Conservation (phyloP, 179 eudicot species). For the Silene noctiflora region DNA sequence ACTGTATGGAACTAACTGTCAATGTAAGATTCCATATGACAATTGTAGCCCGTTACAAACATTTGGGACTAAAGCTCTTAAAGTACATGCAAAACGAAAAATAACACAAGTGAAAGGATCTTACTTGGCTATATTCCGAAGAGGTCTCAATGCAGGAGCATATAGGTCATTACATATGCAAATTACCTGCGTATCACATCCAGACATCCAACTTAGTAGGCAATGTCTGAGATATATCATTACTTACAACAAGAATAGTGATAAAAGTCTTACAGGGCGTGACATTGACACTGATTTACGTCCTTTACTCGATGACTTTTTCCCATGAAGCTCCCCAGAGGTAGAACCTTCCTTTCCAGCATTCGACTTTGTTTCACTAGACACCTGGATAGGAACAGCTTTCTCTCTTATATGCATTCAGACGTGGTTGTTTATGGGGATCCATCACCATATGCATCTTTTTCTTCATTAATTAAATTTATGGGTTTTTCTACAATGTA, state of each 20-base stretch:
- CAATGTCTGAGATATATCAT: slow-evolving; percentile 15
- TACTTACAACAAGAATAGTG: slow-evolving; percentile 3
- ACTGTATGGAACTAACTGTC: background rate
- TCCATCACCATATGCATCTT: background rate
- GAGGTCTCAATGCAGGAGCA: slow-evolving; percentile 89
- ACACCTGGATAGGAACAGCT: slow-evolving; percentile 20
- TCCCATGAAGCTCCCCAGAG: slow-evolving; percentile 45
- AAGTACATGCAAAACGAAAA: slow-evolving; percentile 12
- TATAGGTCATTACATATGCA: slow-evolving; percentile 98
- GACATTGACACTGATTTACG: slow-evolving; percentile 55
- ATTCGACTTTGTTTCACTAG: slow-evolving; percentile 28
- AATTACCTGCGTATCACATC: slow-evolving; percentile 61
- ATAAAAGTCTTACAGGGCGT: slow-evolving; percentile 73
- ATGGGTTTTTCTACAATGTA: background rate
- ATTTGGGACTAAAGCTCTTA: slow-evolving; percentile 1
- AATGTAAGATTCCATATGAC: background rate
- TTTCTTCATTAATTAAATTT: background rate
- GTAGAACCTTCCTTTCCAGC: slow-evolving; percentile 48
- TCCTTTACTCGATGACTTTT: slow-evolving; percentile 49
- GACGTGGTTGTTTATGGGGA: slow-evolving; percentile 3
- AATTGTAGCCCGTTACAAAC: background rate
- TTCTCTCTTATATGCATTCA: slow-evolving; percentile 6
- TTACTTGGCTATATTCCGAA: slow-evolving; percentile 95
- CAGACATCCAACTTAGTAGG: slow-evolving; percentile 22
- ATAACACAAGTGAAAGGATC: slow-evolving; percentile 24